These are phyloP conservation scores for Camelina neglecta DNA, from an alignment of 345 rosid species.

Conservation along the genomic window DNA sequence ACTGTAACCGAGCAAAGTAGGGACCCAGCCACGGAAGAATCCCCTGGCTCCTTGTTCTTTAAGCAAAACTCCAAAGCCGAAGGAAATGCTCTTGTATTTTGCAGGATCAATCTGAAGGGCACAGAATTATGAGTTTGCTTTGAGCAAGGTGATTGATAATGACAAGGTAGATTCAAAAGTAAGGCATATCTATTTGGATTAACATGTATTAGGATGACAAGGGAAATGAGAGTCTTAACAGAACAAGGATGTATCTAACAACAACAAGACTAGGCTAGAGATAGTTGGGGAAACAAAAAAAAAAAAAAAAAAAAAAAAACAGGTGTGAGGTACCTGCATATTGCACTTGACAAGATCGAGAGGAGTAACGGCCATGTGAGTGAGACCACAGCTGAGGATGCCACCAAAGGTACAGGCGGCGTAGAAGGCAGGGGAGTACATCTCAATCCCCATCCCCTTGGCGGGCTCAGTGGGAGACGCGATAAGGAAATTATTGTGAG, in stretches of 20 bases:
- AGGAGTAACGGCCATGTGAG: slow-evolving; percentile 72
- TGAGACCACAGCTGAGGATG: slow-evolving; percentile 64
- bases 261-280: not conserved
- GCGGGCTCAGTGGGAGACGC: slow-evolving; percentile 60
- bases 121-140: not conserved
- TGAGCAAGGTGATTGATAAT: not conserved
- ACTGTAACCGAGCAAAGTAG: slow-evolving; percentile 74
- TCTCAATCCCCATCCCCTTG: slow-evolving; percentile 57
- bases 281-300: not conserved
- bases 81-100: slow-evolving; percentile 75
- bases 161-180: too few species aligned
- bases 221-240: not conserved
- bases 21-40: slow-evolving; percentile 76
- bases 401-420: slow-evolving; percentile 76
- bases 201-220: not conserved
- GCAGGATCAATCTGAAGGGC: slow-evolving; percentile 64
- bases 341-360: slow-evolving; percentile 81
- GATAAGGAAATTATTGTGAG: slow-evolving; percentile 37
- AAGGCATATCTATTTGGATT: not conserved
- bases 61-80: slow-evolving; percentile 70
- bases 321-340: slow-evolving; percentile 58
- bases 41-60: slow-evolving; percentile 72
- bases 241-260: too few species aligned
- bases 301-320: not conserved
- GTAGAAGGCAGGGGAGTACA: slow-evolving; percentile 72